These are phyloP conservation scores for Croton setiger DNA, from an alignment of 441 rosid species.

Conservation along the genomic window DNA sequence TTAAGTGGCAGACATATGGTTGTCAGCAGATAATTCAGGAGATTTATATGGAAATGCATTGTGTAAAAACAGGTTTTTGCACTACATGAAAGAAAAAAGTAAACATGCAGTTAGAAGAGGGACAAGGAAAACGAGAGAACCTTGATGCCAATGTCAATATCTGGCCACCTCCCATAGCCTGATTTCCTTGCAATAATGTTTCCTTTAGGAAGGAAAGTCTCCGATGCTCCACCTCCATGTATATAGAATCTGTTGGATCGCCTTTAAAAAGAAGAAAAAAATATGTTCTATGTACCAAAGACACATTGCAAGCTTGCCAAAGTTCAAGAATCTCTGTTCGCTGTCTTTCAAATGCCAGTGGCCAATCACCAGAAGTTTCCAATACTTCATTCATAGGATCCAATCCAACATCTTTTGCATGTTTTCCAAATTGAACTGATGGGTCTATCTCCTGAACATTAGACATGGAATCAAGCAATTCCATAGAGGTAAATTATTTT, in stretches of 20 bases:
- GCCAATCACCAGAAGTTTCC: constrained; percentile 46
- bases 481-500: constrained; percentile 5
- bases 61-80: background rate
- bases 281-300: constrained; percentile 89
- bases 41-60: background rate
- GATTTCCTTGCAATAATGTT: constrained; percentile 53
- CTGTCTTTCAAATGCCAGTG: constrained; percentile 51
- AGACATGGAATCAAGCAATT: constrained; percentile 22
- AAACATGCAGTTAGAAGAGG: background rate
- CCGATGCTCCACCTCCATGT: constrained; percentile 82
- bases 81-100: background rate
- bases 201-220: constrained; percentile 81
- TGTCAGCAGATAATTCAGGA: background rate
- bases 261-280: constrained; percentile 87
- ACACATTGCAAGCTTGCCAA: constrained; percentile 79
- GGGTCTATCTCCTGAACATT: constrained; percentile 37
- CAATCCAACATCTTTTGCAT: constrained; percentile 54
- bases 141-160: constrained; percentile 63
- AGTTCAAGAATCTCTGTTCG: constrained; percentile 58
- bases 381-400: constrained; percentile 51
- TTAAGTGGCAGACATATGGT: background rate
- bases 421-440: constrained; percentile 35
- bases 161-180: constrained; percentile 45
- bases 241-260: constrained; percentile 72
- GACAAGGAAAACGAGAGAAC: constrained; percentile 33